Evolutionary conservation across 2,329 filamentous ascomycete species (phyloP).

Genomic region (Fusarium falciforme): DNA sequence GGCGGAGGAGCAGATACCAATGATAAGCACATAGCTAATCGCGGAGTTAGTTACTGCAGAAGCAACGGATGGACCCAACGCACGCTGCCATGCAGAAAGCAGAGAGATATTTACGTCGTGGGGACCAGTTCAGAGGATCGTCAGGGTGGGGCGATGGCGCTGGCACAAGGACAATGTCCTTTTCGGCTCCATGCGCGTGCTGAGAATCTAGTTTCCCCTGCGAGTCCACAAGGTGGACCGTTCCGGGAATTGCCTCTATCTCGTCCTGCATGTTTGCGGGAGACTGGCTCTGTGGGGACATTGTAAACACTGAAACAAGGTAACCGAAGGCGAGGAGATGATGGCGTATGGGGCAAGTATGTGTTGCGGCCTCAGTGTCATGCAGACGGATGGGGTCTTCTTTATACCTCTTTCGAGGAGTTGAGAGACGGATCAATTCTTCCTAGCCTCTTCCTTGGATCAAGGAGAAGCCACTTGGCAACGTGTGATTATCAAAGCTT

Average conservation of each 20-base stretch:
- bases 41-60: fast-evolving
- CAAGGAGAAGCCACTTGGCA: not conserved
- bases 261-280: not conserved
- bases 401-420: not conserved
- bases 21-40: not conserved
- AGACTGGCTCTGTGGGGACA: not conserved
- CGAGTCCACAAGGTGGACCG: slow-evolving; percentile 4
- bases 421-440: not conserved
- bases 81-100: not conserved
- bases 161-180: not conserved
- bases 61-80: not conserved
- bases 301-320: not conserved
- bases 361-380: not conserved
- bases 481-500: not conserved
- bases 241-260: slow-evolving; percentile 6
- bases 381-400: not conserved
- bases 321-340: not conserved
- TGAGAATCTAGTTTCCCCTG: not conserved
- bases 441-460: not conserved
- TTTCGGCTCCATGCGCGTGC: not conserved
- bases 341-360: not conserved
- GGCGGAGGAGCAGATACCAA: not conserved
- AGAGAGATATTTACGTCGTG: not conserved
- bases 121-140: not conserved
- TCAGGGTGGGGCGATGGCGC: not conserved